Conservation (phyloP, 1,284 basidiomycete genomes). For the Paramarasmius palmivorus region DNA sequence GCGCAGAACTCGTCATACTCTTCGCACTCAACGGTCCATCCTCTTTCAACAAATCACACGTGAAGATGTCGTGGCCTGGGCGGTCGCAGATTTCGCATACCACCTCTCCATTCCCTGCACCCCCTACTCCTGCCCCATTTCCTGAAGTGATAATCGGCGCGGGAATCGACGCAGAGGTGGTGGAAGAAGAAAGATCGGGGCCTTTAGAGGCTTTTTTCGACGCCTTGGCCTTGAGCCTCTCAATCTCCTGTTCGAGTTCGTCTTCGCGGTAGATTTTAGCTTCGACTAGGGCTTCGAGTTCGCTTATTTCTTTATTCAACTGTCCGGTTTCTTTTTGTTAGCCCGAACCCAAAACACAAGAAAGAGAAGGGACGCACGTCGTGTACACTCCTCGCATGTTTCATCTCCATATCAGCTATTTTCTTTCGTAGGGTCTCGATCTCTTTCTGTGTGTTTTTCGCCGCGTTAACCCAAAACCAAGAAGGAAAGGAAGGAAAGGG, state of each 20-base stretch:
- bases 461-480: neutral
- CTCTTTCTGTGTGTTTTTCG: conserved; percentile 65
- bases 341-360: conserved; percentile 7
- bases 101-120: conserved; percentile 36
- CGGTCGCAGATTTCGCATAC: conserved; percentile 86
- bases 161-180: conserved; percentile 26
- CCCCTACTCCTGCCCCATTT: too few relatives aligned
- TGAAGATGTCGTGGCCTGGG: conserved; percentile 82
- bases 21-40: conserved; percentile 21
- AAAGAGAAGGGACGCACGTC: conserved; percentile 49
- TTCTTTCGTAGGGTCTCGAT: conserved; percentile 71
- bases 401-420: conserved; percentile 69
- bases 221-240: conserved; percentile 72
- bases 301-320: conserved; percentile 89
- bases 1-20: neutral
- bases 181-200: conserved; percentile 42
- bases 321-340: conserved; percentile 32
- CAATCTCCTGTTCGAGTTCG: conserved; percentile 86
- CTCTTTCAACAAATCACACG: conserved; percentile 62
- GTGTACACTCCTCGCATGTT: conserved; percentile 67
- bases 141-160: too few relatives aligned
- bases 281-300: conserved; percentile 87
- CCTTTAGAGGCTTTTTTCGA: conserved; percentile 56
- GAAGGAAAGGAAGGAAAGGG: neutral
- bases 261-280: conserved; percentile 96